phyloP scores from a whole-genome alignment of 2,329 filamentous ascomycete species.

The Paraconiothyrium brasiliense region DNA sequence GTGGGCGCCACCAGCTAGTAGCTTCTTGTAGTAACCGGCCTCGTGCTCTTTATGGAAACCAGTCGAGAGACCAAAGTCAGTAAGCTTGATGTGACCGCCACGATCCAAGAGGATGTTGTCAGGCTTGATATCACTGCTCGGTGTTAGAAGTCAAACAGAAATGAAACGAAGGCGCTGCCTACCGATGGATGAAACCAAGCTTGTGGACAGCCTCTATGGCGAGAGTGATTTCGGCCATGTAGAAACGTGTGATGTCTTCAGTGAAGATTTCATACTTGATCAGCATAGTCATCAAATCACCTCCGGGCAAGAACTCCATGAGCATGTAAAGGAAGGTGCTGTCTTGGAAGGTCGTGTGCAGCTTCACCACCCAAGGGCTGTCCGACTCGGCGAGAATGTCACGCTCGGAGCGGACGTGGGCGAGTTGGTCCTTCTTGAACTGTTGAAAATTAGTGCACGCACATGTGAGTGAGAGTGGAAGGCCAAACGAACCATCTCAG shows the following conservation, averaged over 20 bases:
- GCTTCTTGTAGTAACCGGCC: conserved; percentile 97
- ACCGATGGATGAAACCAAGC: conserved; percentile 98
- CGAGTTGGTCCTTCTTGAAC: conserved; percentile 98
- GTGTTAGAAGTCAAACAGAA: conserved; percentile 35
- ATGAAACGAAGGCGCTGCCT: conserved; percentile 46
- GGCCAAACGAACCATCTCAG: conserved; percentile 75
- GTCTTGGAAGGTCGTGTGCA: conserved; percentile 98
- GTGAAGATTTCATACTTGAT: conserved; percentile 99
- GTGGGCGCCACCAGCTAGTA: conserved; percentile 74
- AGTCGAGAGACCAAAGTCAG: conserved; percentile 96
- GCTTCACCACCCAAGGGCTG: conserved; percentile 98
- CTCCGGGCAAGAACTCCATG: conserved; percentile 98
- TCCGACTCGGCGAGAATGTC: conserved; percentile 99
- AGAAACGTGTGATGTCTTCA: conserved; percentile 97
- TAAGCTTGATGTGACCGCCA: conserved; percentile 96
- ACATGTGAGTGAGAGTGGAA: not conserved
- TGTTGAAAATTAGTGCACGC: conserved; percentile 39
- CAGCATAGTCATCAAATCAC: conserved; percentile 99
- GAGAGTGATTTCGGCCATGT: conserved; percentile 97
- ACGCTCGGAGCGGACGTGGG: conserved; percentile 95
- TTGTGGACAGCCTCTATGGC: conserved; percentile 99
- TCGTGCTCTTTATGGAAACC: conserved; percentile 98
- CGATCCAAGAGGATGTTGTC: conserved; percentile 97
- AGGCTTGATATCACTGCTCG: conserved; percentile 90
- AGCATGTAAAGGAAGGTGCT: conserved; percentile 96